A percentile compares a stretch with the other conserved stretches of the same genome.
Conservation (phyloP, 2,329 filamentous ascomycete genomes). For the Cladosporium austrohemisphaericum region DNA sequence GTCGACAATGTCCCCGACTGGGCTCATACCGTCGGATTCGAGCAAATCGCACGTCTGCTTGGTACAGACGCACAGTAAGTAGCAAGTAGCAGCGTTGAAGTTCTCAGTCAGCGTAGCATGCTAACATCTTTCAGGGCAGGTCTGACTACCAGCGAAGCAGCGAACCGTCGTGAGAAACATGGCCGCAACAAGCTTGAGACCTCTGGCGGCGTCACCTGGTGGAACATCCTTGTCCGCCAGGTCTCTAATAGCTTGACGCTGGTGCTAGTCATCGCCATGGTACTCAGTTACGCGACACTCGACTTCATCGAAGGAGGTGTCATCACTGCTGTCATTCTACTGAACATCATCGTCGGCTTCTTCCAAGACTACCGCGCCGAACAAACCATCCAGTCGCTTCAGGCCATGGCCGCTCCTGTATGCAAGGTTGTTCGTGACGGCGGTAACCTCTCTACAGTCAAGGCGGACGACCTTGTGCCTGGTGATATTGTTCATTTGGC, state of each 20-base stretch:
- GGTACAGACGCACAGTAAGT: constrained; percentile 7
- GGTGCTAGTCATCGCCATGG: constrained; percentile 55
- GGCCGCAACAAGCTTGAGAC: constrained; percentile 30
- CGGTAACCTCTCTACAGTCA: constrained; percentile 50
- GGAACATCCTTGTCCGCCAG: constrained; percentile 34
- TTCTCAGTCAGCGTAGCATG: neutral
- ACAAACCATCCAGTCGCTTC: constrained; percentile 56
- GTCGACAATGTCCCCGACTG: constrained; percentile 5
- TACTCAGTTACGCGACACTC: constrained; percentile 54
- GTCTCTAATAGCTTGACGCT: constrained; percentile 38
- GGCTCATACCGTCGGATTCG: constrained; percentile 7
- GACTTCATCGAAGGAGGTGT: constrained; percentile 61
- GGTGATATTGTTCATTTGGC: constrained; percentile 63
- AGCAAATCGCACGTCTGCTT: constrained; percentile 4
- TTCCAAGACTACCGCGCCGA: constrained; percentile 59
- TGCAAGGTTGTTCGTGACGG: constrained; percentile 53
- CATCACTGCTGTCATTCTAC: constrained; percentile 53
- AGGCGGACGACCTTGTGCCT: constrained; percentile 58
- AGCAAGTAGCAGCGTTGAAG: neutral
- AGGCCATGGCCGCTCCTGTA: constrained; percentile 53
- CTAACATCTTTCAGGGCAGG: constrained; percentile 21
- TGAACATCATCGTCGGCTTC: constrained; percentile 59
- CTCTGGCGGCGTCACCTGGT: constrained; percentile 28
- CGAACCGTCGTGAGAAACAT: constrained; percentile 24
- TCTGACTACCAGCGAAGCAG: constrained; percentile 22